phyloP scores from a whole-genome alignment of 2,329 filamentous ascomycete species.

The Pestalotiopsis sp. region DNA sequence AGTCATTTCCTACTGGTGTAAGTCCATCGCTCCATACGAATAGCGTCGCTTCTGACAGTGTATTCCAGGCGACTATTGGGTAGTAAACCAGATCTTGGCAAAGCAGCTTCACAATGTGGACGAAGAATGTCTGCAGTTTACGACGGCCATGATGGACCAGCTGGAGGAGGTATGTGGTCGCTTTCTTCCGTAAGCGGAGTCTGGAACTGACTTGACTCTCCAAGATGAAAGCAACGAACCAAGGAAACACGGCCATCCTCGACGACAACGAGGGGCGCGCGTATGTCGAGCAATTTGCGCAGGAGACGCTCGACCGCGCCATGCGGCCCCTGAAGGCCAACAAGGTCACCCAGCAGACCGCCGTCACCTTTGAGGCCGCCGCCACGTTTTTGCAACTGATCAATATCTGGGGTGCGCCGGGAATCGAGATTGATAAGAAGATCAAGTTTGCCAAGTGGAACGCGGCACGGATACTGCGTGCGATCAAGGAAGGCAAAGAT shows the following conservation, averaged over 20 bases:
- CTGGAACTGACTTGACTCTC: not conserved
- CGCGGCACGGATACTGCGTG: conserved; percentile 85
- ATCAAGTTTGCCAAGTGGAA: conserved; percentile 98
- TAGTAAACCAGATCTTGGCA: conserved; percentile 86
- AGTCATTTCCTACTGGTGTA: conserved; percentile 94
- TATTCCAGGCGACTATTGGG: conserved; percentile 79
- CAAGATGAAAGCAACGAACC: conserved; percentile 72
- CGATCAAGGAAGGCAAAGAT: conserved; percentile 86
- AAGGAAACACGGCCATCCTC: conserved; percentile 78
- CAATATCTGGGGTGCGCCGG: conserved; percentile 78
- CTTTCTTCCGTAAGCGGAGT: not conserved
- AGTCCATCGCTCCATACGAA: conserved; percentile 34
- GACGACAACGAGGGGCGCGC: conserved; percentile 88
- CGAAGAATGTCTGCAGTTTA: conserved; percentile 79
- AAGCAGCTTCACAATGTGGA: conserved; percentile 79
- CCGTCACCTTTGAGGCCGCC: conserved; percentile 90
- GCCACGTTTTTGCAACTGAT: conserved; percentile 89
- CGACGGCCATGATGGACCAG: conserved; percentile 84
- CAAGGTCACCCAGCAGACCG: conserved; percentile 86
- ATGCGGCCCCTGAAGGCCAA: conserved; percentile 81
- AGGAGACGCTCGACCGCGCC: conserved; percentile 84
- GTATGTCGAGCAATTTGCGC: conserved; percentile 91
- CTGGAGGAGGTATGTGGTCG: conserved; percentile 68
- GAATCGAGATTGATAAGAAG: conserved; percentile 78
- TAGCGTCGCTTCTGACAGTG: conserved; percentile 18